phyloP scores from a whole-genome alignment of 2,329 filamentous ascomycete genomes.

The Fusarium sp. region DNA sequence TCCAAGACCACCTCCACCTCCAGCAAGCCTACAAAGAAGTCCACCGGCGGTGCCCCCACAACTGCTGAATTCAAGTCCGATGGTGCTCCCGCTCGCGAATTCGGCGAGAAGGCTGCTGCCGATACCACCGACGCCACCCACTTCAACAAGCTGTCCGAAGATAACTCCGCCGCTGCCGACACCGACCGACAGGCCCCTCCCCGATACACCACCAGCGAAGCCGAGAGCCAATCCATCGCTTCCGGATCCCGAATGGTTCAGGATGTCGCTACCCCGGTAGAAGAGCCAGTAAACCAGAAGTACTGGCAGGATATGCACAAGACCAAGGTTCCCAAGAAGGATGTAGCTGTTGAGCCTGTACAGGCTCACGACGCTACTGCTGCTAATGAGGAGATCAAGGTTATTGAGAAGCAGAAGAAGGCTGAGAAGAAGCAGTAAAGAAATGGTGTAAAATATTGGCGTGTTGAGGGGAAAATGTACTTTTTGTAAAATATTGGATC shows the following conservation, averaged over 20 bases:
- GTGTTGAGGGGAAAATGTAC: conserved; percentile 22
- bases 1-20: too few relatives aligned
- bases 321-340: conserved; percentile 21
- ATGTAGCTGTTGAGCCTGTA: conserved; percentile 17
- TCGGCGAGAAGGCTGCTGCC: neutral
- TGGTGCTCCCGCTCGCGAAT: too few relatives aligned
- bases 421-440: conserved; percentile 18
- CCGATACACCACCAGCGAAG: neutral
- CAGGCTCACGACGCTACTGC: conserved; percentile 47
- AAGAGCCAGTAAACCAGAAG: conserved; percentile 16
- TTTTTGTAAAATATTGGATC: conserved; percentile 41
- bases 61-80: too few relatives aligned
- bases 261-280: conserved; percentile 24
- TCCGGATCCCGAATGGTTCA: conserved; percentile 21
- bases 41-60: too few relatives aligned
- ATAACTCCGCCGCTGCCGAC: neutral
- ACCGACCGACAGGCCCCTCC: neutral
- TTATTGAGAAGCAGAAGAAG: conserved; percentile 33
- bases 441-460: conserved; percentile 2
- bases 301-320: conserved; percentile 26
- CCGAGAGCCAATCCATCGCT: neutral
- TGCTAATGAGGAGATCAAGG: conserved; percentile 43
- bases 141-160: neutral
- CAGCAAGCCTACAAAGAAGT: too few relatives aligned
- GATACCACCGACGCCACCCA: neutral